Evolutionary conservation across 768 basidiomycete genomes (phyloP), one percentile per base, ranked within the genome.

Genomic region (Boletus rubropictus): DNA sequence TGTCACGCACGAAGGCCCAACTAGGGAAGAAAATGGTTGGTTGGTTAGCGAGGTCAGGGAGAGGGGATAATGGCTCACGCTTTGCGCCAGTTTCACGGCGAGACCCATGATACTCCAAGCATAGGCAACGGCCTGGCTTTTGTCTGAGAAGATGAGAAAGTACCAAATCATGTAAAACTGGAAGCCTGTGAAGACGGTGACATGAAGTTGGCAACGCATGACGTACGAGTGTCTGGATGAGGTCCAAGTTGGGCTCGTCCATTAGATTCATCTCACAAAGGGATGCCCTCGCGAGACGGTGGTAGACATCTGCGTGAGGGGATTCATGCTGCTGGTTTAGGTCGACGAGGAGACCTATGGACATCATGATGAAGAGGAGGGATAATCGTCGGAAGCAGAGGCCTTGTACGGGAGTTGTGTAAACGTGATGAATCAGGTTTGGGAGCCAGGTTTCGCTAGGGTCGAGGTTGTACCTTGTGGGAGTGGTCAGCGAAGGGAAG

Each of bases 21-120:
- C 84, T 86, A 56, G 24, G 53, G 31, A 21, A 18, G 7, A 25
- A n/a, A 15, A 9, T 17, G 42, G 32, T 58, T n/a, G 51, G 49
- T 36, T 17, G 42, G 32, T 58, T n/a, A 52, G 49, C 36, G 36
- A 33, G 39, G 49, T 34, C 28, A 18, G 24, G 27, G 36, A 28
- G 10, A 20, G 27, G 46, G 39, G 29, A 24, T 38, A 49, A 42
- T 37, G 9, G 64, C 84, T 65, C 59, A 86, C 84, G 52, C 79
- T 82, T 63, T 84, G 84, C 7, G 84, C 82, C 15, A 87, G 66
- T 61, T 86, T 86, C 25, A 80, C 79, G 8, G 83, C 76, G 46
- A 87, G 80, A 17, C 85, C 84, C 79, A 86, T 81, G 35, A 86
- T 67, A 48, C 83, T 82, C 84, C 84, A 87, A 15, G 84, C 82